Evolutionary conservation across 768 basidiomycete genomes (phyloP), one percentile per base, ranked within the genome.

Genomic region (Suillus paluster): DNA sequence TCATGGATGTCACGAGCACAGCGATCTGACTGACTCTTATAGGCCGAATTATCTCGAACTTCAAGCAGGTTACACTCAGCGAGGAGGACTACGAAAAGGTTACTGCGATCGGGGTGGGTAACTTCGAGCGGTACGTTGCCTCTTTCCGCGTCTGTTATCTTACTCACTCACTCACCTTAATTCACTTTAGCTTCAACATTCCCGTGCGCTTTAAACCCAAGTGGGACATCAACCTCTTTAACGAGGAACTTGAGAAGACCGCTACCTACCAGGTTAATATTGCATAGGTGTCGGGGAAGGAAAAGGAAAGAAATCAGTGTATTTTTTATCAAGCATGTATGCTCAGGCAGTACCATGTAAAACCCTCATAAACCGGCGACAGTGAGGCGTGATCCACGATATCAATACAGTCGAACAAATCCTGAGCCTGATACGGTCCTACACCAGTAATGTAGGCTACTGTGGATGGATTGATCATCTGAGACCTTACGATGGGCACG

Each of bases 181-280:
- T 39, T 27, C 17, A 41, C 15, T 12, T 12, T 15, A 67, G 69
- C 59, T 71, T 84, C 79, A 93, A 92, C 74, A 85, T 83, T 59
- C 91, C 92, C 0, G 77, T 75, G 68, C 80, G 76, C 14, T 92
- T 86, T 76, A 71, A 73, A 1, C 84, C 86, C 3, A 76, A 75
- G 63, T 94, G 92, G 92, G 81, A 86, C 68, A 84, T 95, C 74
- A 83, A 88, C 72, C 73, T 90, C 56, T 95, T 94, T 71, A 79
- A 79, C 46, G 89, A 91, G 71, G 78, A 79, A 23, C 76, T 76
- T 39, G 92, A 94, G 80, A 68, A 73, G 72, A 58, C 54, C 1
- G 77, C 78, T 1, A 67, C 66, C 21, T 56, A 72, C 67, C 53
- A 61, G 55, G 69, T 80, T 72, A 79, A 69, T 65, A 67, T 79